Evolutionary conservation across 139 green algal genomes (phyloP).

Genomic region (Microglena sp.): DNA sequence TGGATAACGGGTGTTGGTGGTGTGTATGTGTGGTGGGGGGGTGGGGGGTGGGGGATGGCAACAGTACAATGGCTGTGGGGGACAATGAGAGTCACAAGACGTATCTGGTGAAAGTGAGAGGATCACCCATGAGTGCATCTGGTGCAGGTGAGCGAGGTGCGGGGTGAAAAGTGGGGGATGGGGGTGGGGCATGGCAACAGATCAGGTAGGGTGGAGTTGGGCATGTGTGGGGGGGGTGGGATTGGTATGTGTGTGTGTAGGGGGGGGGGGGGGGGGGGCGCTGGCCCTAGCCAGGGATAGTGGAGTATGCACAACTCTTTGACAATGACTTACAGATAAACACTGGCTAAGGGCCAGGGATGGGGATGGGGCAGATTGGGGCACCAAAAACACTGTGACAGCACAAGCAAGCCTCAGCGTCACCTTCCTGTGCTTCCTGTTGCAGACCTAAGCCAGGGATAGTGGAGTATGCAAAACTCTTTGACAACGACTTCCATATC

Average conservation of each 20-base stretch:
- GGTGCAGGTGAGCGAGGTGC: neutral
- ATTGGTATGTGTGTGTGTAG: too few species aligned
- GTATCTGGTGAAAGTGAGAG: too few species aligned
- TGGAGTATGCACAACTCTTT: neutral
- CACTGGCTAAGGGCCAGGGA: neutral
- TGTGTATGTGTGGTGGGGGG: too few species aligned
- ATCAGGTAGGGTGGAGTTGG: neutral
- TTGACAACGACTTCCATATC: neutral
- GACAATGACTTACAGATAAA: neutral
- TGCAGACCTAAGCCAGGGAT: neutral
- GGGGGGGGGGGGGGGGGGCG: too few species aligned
- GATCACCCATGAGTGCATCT: neutral
- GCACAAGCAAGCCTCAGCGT: too few species aligned
- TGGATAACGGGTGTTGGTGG: too few species aligned
- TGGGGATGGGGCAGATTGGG: neutral
- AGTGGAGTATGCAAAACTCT: neutral
- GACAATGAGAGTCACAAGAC: too few species aligned
- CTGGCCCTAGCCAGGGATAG: neutral
- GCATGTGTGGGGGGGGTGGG: neutral
- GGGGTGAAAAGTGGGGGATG: neutral
- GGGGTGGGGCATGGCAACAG: neutral
- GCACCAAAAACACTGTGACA: too few species aligned
- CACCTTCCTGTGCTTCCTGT: too few species aligned
- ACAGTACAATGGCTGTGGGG: too few species aligned
- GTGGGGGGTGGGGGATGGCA: too few species aligned